phyloP scores from a whole-genome alignment of 768 basidiomycete genomes.

The Termitomyces sp. region DNA sequence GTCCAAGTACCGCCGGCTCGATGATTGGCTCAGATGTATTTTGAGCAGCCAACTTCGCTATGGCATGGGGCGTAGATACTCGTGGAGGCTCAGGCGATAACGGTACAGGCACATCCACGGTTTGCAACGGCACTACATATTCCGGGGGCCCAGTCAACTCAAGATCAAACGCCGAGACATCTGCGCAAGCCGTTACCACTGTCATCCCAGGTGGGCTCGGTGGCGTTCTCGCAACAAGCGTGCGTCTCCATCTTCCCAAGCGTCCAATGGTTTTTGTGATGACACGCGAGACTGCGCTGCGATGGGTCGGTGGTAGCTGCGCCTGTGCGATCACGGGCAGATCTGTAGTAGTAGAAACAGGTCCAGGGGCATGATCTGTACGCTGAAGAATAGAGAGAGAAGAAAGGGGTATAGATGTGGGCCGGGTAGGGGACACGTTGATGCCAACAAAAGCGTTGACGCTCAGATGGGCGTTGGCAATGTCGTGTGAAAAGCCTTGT shows the following conservation, averaged over 20 bases:
- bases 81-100: slow-evolving; percentile 8
- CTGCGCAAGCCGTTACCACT: slow-evolving; percentile 31
- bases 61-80: not conserved
- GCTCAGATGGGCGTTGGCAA: slow-evolving; percentile 44
- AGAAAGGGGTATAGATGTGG: slow-evolving; percentile 46
- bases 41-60: not conserved
- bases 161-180: slow-evolving; percentile 67
- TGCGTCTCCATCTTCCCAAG: slow-evolving; percentile 78
- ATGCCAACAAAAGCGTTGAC: slow-evolving; percentile 29
- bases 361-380: slow-evolving; percentile 27
- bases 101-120: not conserved
- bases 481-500: slow-evolving; percentile 34
- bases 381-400: slow-evolving; percentile 39
- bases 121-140: slow-evolving; percentile 23
- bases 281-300: slow-evolving; percentile 65
- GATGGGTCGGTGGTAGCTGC: slow-evolving; percentile 46
- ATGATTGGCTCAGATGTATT: not conserved
- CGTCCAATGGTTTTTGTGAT: slow-evolving; percentile 81
- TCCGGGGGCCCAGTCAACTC: slow-evolving; percentile 59
- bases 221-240: slow-evolving; percentile 45
- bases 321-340: slow-evolving; percentile 29
- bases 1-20: not conserved
- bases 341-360: slow-evolving; percentile 20
- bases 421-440: slow-evolving; percentile 31
- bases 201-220: slow-evolving; percentile 14